Evolutionary conservation across 345 rosid genomes (phyloP).

Genomic region (Leavenworthia alabamica): DNA sequence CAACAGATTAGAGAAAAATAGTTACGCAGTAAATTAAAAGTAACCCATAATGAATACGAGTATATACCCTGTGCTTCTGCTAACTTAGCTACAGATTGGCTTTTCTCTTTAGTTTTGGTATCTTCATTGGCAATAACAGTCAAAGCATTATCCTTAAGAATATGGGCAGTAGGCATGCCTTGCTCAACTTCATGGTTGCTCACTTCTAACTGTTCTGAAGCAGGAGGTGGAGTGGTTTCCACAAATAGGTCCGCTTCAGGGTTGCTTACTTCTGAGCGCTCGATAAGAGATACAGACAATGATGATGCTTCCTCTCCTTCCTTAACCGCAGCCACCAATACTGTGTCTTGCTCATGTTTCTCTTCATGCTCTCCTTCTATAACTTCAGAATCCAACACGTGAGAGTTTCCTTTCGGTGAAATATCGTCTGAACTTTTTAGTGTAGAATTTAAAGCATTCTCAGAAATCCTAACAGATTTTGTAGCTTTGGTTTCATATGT

Average conservation of each 20-base stretch:
- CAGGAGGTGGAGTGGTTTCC: neutral
- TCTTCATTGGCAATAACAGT: neutral
- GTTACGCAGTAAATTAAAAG: neutral
- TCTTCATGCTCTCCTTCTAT: neutral
- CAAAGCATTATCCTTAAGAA: too few relatives aligned
- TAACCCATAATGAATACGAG: neutral
- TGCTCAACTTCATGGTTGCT: neutral
- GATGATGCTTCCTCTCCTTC: neutral
- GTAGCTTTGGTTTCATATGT: neutral
- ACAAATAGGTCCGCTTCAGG: neutral
- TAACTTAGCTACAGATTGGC: neutral
- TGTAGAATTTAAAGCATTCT: neutral
- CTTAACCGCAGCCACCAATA: neutral
- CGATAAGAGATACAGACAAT: neutral
- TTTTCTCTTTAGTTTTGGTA: neutral
- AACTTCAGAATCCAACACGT: neutral
- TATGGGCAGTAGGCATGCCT: neutral
- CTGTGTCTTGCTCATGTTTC: neutral
- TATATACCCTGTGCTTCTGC: slow-evolving; percentile 8
- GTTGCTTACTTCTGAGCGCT: neutral
- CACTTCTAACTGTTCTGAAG: neutral
- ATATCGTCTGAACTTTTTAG: neutral
- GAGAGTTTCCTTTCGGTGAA: neutral
- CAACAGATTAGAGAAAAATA: neutral
- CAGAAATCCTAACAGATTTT: neutral